Evolutionary conservation across 768 basidiomycete genomes (phyloP), one percentile per base, ranked within the genome.

Genomic region (Rhodotorula toruloides): DNA sequence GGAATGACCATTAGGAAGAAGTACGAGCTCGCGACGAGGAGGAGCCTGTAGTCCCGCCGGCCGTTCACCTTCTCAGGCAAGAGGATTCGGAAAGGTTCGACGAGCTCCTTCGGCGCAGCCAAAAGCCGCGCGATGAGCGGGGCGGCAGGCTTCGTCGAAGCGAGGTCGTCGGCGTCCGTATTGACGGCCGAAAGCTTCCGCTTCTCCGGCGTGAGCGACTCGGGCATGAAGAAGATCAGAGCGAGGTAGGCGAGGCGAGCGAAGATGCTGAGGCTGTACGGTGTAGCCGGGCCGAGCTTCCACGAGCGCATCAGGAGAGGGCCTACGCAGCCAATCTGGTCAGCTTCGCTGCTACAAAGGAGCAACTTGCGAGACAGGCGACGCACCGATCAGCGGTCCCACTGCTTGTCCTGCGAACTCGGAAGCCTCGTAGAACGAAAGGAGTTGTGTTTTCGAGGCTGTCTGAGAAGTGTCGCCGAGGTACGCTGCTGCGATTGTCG

Each of bases 341-440:
- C 40, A 43, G 39, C 11, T 6, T 11, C 1, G 17, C 8, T 29
- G 16, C n/a, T 27, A 8, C 17, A 21, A 42, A 2, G 29, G 1
- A 31, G 32, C 5, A 39, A 43, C 16, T 43, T 6, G 11, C 3
- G 31, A 22, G 17, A 17, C 27, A 31, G 25, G 21, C 19, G 14
- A 22, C 60, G 4, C 4, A 62, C 66, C 50, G 21, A 67, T 12
- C 10, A 67, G 34, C 1, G 66, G 66, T 10, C 66, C 66, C n/a
- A 62, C 12, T 2, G 49, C 66, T 12, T 46, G 25, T 0, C 66
- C 66, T 10, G 52, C 29, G 36, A 58, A 58, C 27, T 43, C 13
- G 7, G 42, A 22, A 5, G 46, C 69, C 16, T 60, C 48, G 36
- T 63, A 47, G 3, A 34, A 5, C 0, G 61, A 59, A 2, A 70